Evolutionary conservation across 106 monocot species (phyloP).

Genomic region (Gastrodia elata): DNA sequence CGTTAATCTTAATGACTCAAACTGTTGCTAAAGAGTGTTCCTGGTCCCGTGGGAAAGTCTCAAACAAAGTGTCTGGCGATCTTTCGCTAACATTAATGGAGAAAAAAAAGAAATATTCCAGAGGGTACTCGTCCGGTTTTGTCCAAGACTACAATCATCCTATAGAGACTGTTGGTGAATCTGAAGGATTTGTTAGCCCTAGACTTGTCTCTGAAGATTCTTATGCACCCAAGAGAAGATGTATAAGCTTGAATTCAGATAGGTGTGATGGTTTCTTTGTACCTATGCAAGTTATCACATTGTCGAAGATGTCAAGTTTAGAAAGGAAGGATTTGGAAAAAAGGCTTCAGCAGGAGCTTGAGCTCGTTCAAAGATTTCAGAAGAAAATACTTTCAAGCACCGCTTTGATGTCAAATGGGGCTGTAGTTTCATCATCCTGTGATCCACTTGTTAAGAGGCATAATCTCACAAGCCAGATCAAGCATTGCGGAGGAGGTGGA

Average conservation of each 20-base stretch:
- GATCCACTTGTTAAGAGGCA: constrained; percentile 17
- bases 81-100: constrained; percentile 30
- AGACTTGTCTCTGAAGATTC: constrained; percentile 54
- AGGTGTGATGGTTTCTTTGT: constrained; percentile 32
- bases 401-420: constrained; percentile 10
- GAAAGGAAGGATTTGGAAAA: constrained; percentile 40
- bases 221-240: constrained; percentile 61
- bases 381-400: constrained; percentile 24
- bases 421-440: constrained; percentile 29
- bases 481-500: constrained; percentile 25
- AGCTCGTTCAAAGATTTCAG: constrained; percentile 49
- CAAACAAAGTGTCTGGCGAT: constrained; percentile 11
- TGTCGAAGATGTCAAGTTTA: constrained; percentile 39
- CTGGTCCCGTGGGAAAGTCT: constrained; percentile 14
- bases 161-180: constrained; percentile 52
- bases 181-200: constrained; percentile 53
- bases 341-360: constrained; percentile 56
- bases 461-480: constrained; percentile 2
- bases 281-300: constrained; percentile 38
- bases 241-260: constrained; percentile 61
- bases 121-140: constrained; percentile 21
- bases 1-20: constrained; percentile 13
- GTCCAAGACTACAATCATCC: constrained; percentile 24
- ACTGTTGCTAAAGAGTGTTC: constrained; percentile 28
- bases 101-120: constrained; percentile 27